phyloP scores from a whole-genome alignment of 169 alveolate species.

The Plasmodium berghei region DNA sequence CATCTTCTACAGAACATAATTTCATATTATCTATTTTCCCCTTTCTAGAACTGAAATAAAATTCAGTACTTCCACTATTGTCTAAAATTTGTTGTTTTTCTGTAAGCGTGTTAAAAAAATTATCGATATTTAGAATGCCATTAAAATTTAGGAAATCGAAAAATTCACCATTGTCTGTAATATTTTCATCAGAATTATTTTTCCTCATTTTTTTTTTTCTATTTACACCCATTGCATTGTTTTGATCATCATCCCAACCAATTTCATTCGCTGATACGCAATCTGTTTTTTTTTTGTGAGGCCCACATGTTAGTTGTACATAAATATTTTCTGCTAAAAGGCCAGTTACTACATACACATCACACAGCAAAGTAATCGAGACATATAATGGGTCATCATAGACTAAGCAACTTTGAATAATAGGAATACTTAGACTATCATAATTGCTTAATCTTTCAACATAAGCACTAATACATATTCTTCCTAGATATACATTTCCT shows the following conservation, averaged over 20 bases:
- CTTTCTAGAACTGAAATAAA: slow-evolving; percentile 62
- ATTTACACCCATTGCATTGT: slow-evolving; percentile 12
- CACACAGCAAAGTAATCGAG: slow-evolving; percentile 88
- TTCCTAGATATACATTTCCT: slow-evolving; percentile 87
- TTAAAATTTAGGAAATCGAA: slow-evolving; percentile 34
- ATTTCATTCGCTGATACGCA: slow-evolving; percentile 79
- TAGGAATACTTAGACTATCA: slow-evolving; percentile 90
- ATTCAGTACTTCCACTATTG: slow-evolving; percentile 76
- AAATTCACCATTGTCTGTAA: slow-evolving; percentile 15
- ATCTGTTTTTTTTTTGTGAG: slow-evolving; percentile 85
- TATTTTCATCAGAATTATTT: slow-evolving; percentile 3
- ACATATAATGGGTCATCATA: slow-evolving; percentile 88
- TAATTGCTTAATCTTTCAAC: slow-evolving; percentile 88
- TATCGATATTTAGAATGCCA: slow-evolving; percentile 38
- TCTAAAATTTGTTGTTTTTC: slow-evolving; percentile 80
- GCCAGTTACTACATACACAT: slow-evolving; percentile 89
- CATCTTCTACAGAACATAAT: slow-evolving; percentile 82
- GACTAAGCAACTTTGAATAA: slow-evolving; percentile 88
- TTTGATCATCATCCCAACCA: not conserved
- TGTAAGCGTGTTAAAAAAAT: slow-evolving; percentile 42
- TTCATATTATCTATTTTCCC: slow-evolving; percentile 84
- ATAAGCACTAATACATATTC: slow-evolving; percentile 90
- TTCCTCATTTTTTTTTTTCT: slow-evolving; percentile 1
- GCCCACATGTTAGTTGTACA: slow-evolving; percentile 90
- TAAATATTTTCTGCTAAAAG: slow-evolving; percentile 57